Percentiles rank a stretch among this genome's conserved stretches.
Evolutionary conservation across 306 rosid genomes (phyloP).

Genomic region (Pyrus pyrifolia): DNA sequence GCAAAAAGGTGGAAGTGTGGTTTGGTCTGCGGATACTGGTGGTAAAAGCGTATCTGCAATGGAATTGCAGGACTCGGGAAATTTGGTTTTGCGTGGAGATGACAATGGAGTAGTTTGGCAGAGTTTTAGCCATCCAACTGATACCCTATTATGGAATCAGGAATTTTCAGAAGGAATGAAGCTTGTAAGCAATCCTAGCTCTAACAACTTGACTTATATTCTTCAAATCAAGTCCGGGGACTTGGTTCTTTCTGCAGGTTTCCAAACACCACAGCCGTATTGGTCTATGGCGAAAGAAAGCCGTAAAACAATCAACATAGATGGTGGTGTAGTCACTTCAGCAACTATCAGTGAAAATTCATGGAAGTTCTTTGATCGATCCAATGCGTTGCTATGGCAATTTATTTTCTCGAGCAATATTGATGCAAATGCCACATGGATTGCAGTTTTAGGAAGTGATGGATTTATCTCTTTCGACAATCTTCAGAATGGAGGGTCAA

Average conservation of each 20-base stretch:
- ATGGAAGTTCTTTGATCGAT: constrained; percentile 69
- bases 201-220: constrained; percentile 42
- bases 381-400: constrained; percentile 53
- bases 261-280: constrained; percentile 63
- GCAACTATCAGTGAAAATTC: constrained; percentile 59
- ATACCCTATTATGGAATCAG: constrained; percentile 67
- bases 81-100: constrained; percentile 51
- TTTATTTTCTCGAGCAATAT: constrained; percentile 34
- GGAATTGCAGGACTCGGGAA: constrained; percentile 65
- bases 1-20: constrained; percentile 32
- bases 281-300: constrained; percentile 71
- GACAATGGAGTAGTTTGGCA: constrained; percentile 51
- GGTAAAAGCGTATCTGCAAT: constrained; percentile 49
- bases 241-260: constrained; percentile 58
- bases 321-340: constrained; percentile 33
- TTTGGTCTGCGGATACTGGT: constrained; percentile 57
- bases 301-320: constrained; percentile 44
- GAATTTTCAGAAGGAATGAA: constrained; percentile 66
- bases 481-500: constrained; percentile 30
- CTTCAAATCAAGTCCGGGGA: constrained; percentile 74
- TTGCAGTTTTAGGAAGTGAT: constrained; percentile 60
- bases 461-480: constrained; percentile 64
- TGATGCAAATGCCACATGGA: constrained; percentile 53
- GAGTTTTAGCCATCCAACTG: constrained; percentile 81
- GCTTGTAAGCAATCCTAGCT: constrained; percentile 47